Evolutionary conservation across 1,284 basidiomycete genomes (phyloP), one percentile per base, ranked within the genome.

Genomic region (Cryptococcus sp.): DNA sequence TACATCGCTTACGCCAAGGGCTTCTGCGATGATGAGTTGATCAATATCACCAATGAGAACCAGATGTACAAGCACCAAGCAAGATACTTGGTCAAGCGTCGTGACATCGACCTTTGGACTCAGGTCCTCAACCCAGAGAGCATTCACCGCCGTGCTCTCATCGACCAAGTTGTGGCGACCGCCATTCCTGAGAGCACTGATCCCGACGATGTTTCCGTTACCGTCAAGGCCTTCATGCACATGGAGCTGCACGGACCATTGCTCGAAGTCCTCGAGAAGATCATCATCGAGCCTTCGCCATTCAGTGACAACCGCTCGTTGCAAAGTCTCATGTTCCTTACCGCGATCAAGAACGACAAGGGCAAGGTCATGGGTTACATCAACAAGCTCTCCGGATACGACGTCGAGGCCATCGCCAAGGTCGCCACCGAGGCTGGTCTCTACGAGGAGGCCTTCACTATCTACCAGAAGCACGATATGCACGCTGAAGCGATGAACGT

Each of bases 31-130:
- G 93, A 99, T 13, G 96, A 99, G 80, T 86, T 99, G 67, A 93
- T 99, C 76, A 80, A 86, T 38, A 95, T 99, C 79, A 99, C 96
- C 56, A 99, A 99, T 77, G 95, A 97, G 70, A 99, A 99, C 82
- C 89, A 93, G 38, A 99, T 99, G 96, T 99, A 96, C 86, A 99
- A 99, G 82, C 95, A 99, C 76, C 96, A 99, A 80, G 91, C 96
- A 54, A 88, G 96, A 42, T 99, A 99, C 81, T 87, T 99, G 62
- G 92, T 98, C 75, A 97, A 95, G 82, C 88, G 96, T 66, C 90
- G 95, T 63, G 89, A 94, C 66, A 87, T 91, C 23, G 95, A 99
- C 66, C 87, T 99, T 47, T 99, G 96, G 96, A 87, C 89, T 3
- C 92, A 97, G 80, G 96, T 99, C 44, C 87, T 99, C 56, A 83